A percentile compares a stretch with the other conserved stretches of the same genome.
Evolutionary conservation across 2,329 filamentous ascomycete genomes (phyloP).

Genomic region (Fusarium pseudoanthophilum): DNA sequence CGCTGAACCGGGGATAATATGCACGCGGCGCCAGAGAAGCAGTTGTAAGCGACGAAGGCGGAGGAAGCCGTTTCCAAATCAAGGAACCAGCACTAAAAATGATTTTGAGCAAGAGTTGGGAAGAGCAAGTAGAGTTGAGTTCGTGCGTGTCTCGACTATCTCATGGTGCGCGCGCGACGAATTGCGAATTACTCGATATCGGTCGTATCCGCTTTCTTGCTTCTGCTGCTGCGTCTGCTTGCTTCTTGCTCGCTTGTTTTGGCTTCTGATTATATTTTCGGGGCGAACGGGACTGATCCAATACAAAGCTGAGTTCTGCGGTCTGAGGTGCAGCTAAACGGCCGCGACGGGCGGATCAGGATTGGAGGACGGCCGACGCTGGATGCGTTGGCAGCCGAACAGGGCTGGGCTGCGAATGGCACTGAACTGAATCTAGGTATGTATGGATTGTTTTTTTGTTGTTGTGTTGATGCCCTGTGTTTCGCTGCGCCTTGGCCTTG

Average conservation of each 20-base stretch:
- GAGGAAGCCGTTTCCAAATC: slow-evolving; percentile 34
- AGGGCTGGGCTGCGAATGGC: slow-evolving; percentile 11
- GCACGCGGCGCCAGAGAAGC: slow-evolving; percentile 35
- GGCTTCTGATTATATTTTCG: slow-evolving; percentile 18
- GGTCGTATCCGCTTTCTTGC: slow-evolving; percentile 38
- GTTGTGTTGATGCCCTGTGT: slow-evolving; percentile 21
- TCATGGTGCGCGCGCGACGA: slow-evolving; percentile 55
- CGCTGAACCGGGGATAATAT: slow-evolving; percentile 36
- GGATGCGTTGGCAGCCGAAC: slow-evolving; percentile 37
- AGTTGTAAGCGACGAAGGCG: slow-evolving; percentile 28
- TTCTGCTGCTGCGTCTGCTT: slow-evolving; percentile 16
- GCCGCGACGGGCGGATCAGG: slow-evolving; percentile 34
- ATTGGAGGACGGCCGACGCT: slow-evolving; percentile 38
- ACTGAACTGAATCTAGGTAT: slow-evolving; percentile 21
- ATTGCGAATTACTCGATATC: slow-evolving; percentile 50
- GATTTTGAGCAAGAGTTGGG: background rate
- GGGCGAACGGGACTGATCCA: slow-evolving; percentile 35
- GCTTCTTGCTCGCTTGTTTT: slow-evolving; percentile 32
- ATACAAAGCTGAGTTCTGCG: slow-evolving; percentile 13
- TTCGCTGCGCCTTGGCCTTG: slow-evolving; percentile 18
- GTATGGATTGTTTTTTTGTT: slow-evolving; percentile 37
- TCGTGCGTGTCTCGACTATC: slow-evolving; percentile 49
- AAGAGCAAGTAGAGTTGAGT: slow-evolving; percentile 45
- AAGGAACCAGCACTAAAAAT: slow-evolving; percentile 46
- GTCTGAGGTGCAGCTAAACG: slow-evolving; percentile 38